phyloP scores from a whole-genome alignment of 2,329 filamentous ascomycete species.

The Hypomyces perniciosus region DNA sequence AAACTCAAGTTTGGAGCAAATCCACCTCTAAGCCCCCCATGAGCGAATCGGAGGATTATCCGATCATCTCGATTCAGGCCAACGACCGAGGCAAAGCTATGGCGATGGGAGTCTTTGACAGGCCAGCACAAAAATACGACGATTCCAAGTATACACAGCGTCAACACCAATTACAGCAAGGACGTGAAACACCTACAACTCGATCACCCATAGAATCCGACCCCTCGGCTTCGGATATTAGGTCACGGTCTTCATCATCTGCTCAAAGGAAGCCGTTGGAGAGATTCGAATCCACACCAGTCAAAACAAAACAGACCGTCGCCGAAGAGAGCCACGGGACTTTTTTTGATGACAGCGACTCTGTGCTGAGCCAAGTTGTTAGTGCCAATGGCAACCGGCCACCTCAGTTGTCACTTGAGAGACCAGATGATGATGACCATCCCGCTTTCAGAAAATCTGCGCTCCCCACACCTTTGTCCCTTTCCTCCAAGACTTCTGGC shows the following conservation, averaged over 20 bases:
- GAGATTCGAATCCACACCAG: slow-evolving; percentile 23
- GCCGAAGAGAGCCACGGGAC: slow-evolving; percentile 33
- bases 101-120: slow-evolving; percentile 57
- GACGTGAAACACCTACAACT: slow-evolving; percentile 55
- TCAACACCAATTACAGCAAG: slow-evolving; percentile 73
- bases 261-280: slow-evolving; percentile 32
- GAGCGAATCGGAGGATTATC: slow-evolving; percentile 65
- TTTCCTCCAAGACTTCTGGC: slow-evolving; percentile 21
- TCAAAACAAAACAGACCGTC: slow-evolving; percentile 24
- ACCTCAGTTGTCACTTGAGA: slow-evolving; percentile 36
- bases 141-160: slow-evolving; percentile 80
- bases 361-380: slow-evolving; percentile 11
- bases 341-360: slow-evolving; percentile 41
- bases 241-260: slow-evolving; percentile 45
- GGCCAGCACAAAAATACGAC: slow-evolving; percentile 70
- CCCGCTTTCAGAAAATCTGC: slow-evolving; percentile 46
- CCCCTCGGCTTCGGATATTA: slow-evolving; percentile 29
- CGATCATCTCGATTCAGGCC: slow-evolving; percentile 61
- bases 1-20: slow-evolving; percentile 27
- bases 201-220: slow-evolving; percentile 40
- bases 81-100: slow-evolving; percentile 79
- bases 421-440: slow-evolving; percentile 48
- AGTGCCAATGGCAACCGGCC: slow-evolving; percentile 15
- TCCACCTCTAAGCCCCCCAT: slow-evolving; percentile 49
- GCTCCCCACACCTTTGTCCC: slow-evolving; percentile 37